phyloP scores from a whole-genome alignment of 108 stramenopile species.

The Fistulifera pelliculosa region DNA sequence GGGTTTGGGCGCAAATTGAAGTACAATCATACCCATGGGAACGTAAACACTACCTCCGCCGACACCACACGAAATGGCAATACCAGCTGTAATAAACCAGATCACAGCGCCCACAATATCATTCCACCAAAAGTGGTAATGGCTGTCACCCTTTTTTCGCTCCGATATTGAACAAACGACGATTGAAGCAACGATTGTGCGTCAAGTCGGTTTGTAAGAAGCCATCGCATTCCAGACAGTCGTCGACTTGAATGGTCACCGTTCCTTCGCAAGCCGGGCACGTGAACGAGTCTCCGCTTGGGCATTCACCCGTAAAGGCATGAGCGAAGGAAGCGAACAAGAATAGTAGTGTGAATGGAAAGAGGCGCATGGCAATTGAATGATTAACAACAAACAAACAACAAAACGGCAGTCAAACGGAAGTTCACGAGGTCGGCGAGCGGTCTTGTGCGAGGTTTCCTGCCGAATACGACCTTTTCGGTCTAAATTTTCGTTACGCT shows the following conservation, averaged over 20 bases:
- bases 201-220: conserved; percentile 24
- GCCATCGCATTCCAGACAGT: conserved; percentile 33
- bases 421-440: too few species aligned
- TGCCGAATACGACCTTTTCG: too few species aligned
- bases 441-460: too few species aligned
- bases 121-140: conserved; percentile 41
- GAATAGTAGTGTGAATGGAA: too few species aligned
- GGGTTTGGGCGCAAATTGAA: conserved; percentile 53
- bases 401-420: too few species aligned
- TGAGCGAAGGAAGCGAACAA: too few species aligned
- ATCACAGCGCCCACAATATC: conserved; percentile 53
- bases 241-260: conserved; percentile 11
- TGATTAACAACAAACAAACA: too few species aligned
- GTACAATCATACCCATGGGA: conserved; percentile 53
- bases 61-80: conserved; percentile 61
- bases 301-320: too few species aligned
- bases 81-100: conserved; percentile 49
- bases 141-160: conserved; percentile 3
- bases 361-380: too few species aligned
- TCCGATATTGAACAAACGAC: conserved; percentile 47
- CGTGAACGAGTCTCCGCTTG: too few species aligned
- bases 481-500: too few species aligned
- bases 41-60: conserved; percentile 71
- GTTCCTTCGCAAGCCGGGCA: too few species aligned
- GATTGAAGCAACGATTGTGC: conserved; percentile 36